Evolutionary conservation across 345 rosid genomes (phyloP), one percentile per base, ranked within the genome.

Genomic region (Kernera saxatilis): DNA sequence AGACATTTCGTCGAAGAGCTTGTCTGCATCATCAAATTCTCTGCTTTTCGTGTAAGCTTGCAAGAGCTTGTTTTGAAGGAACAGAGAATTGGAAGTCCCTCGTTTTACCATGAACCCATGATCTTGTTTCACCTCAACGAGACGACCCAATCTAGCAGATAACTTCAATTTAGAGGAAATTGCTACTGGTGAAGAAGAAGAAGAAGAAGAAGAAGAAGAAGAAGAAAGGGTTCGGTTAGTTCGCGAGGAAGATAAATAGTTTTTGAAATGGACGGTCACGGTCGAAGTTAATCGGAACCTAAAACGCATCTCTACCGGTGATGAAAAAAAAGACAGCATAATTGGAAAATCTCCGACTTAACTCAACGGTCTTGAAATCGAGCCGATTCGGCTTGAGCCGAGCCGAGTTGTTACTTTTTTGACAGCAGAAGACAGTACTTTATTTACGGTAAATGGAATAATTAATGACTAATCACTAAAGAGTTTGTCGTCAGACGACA

Each of bases 1-100:
- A 56, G 17, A 76, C 83, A 92, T 88, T 89, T 88, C 95, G 40
- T 86, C 87, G 77, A 92, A 83, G 73, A 88, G 49, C 23, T 50
- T 82, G 64, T 72, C 78, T 25, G 75, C 84, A 33, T 70, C 46
- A 7, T 49, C 1, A 54, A 79, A 61, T 19, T 37, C 71, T 37
- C 58, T 73, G 59, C 75, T 54, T 77, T 82, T 86, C 6, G 79
- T 70, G 59, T 83, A 89, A 15, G 70, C 59, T 43, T 85, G 67
- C 55, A 92, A 71, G 21, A 79, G 71, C 76, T 84, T 84, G 76
- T 85, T 87, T 55, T 83, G 81, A 61, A 80, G 64, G 50, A 85
- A 75, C 46, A 84, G 54, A 23, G 79, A 62, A 12, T 63, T 66
- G 55, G 11, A 18, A 22, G 74, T 32, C 23, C 96, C 92, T 15